Conservation (phyloP, 495 filamentous ascomycete species). For the Coniosporium apollinis region DNA sequence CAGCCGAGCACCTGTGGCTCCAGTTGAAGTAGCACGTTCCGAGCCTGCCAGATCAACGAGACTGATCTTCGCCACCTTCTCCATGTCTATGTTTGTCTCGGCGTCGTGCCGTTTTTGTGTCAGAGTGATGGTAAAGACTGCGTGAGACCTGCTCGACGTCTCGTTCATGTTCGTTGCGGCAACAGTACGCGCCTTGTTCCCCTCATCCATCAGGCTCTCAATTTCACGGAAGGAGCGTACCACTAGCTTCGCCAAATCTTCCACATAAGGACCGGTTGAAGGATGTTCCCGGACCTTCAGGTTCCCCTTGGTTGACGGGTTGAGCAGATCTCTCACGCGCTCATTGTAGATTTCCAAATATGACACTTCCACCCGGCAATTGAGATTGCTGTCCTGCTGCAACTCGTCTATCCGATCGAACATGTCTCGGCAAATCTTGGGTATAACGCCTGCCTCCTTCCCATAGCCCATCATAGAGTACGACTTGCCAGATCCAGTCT, state of each 20-base stretch:
- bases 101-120: slow-evolving; percentile 87
- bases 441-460: slow-evolving; percentile 89
- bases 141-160: slow-evolving; percentile 93
- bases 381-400: slow-evolving; percentile 52
- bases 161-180: slow-evolving; percentile 99
- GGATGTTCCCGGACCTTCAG: slow-evolving; percentile 95
- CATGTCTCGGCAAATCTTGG: slow-evolving; percentile 96
- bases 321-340: slow-evolving; percentile 86
- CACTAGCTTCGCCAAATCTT: slow-evolving; percentile 93
- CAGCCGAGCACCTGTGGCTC: slow-evolving; percentile 84
- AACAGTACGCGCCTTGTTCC: slow-evolving; percentile 95
- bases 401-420: slow-evolving; percentile 67
- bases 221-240: slow-evolving; percentile 94
- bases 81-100: slow-evolving; percentile 88
- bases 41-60: slow-evolving; percentile 96
- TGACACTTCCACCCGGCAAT: slow-evolving; percentile 91
- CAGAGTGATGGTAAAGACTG: slow-evolving; percentile 91
- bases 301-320: slow-evolving; percentile 91
- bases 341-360: slow-evolving; percentile 99
- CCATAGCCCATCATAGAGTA: slow-evolving; percentile 99
- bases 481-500: slow-evolving; percentile 96
- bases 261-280: slow-evolving; percentile 91
- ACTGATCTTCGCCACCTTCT: slow-evolving; percentile 96
- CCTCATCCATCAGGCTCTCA: slow-evolving; percentile 96
- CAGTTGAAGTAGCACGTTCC: slow-evolving; percentile 88